These are phyloP conservation scores for Firmiana major DNA, from an alignment of 345 rosid genomes.

Conservation along the genomic window DNA sequence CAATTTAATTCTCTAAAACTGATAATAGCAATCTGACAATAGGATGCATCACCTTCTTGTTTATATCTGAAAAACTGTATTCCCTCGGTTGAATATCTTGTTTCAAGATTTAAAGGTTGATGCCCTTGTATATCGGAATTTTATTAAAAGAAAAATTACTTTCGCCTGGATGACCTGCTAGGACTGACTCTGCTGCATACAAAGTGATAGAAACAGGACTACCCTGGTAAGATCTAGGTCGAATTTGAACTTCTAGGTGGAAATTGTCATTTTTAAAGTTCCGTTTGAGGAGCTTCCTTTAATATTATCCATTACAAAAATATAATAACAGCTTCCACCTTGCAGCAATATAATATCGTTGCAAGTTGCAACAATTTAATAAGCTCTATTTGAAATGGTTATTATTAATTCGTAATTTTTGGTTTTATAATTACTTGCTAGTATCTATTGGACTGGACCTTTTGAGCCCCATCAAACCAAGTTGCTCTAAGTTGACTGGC, in stretches of 20 bases:
- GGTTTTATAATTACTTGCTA: not conserved
- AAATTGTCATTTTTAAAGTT: no score
- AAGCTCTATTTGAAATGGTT: not conserved
- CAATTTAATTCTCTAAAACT: not conserved
- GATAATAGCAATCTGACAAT: not conserved
- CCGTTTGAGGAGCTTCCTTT: not conserved
- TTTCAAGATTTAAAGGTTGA: not conserved
- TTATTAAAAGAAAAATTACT: no score
- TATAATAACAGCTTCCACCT: not conserved
- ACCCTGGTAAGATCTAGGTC: not conserved
- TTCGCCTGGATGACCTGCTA: no score
- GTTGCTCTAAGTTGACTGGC: not conserved
- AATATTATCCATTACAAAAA: not conserved
- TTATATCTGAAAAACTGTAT: not conserved
- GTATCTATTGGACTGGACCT: not conserved
- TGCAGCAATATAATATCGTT: not conserved
- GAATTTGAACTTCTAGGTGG: no score
- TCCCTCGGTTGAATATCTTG: not conserved
- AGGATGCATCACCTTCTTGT: not conserved
- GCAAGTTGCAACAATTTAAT: not conserved
- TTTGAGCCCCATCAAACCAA: not conserved
- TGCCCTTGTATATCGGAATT: not conserved
- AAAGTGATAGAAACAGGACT: not conserved
- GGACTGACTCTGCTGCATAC: not conserved
- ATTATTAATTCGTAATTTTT: not conserved